These are phyloP conservation scores for Pestalotiopsis sp. DNA, from an alignment of 2,329 filamentous ascomycete species.

Conservation along the genomic window DNA sequence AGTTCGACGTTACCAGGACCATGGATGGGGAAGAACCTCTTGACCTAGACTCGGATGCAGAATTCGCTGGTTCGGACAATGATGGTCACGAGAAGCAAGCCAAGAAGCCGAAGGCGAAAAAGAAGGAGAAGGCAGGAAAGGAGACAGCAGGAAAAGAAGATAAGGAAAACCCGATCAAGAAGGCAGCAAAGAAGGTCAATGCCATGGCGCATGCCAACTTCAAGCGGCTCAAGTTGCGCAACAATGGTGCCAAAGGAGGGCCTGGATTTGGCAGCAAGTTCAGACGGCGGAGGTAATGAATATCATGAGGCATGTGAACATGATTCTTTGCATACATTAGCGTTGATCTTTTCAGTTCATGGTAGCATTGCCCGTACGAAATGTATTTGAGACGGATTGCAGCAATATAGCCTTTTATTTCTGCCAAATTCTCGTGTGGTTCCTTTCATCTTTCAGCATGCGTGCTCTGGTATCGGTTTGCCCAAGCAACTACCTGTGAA, in stretches of 20 bases:
- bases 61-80: slow-evolving; percentile 36
- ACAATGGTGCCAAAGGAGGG: slow-evolving; percentile 62
- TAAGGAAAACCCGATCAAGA: slow-evolving; percentile 48
- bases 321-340: not conserved
- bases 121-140: slow-evolving; percentile 23
- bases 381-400: not conserved
- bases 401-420: not conserved
- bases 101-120: slow-evolving; percentile 22
- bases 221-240: slow-evolving; percentile 63
- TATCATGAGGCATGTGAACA: not conserved
- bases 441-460: too few species aligned
- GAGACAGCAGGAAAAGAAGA: slow-evolving; percentile 25
- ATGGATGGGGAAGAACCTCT: slow-evolving; percentile 30
- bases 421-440: too few species aligned
- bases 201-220: slow-evolving; percentile 67
- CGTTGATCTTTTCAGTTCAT: not conserved
- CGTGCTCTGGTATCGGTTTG: too few species aligned
- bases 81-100: slow-evolving; percentile 32
- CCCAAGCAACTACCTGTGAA: too few species aligned
- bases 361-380: not conserved
- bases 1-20: slow-evolving; percentile 27
- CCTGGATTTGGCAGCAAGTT: slow-evolving; percentile 59
- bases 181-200: slow-evolving; percentile 60
- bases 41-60: slow-evolving; percentile 39
- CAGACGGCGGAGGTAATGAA: slow-evolving; percentile 44